A percentile compares a stretch with the other conserved stretches of the same genome.
Evolutionary conservation across 306 rosid species (phyloP).

Genomic region (Vigna trinervia): DNA sequence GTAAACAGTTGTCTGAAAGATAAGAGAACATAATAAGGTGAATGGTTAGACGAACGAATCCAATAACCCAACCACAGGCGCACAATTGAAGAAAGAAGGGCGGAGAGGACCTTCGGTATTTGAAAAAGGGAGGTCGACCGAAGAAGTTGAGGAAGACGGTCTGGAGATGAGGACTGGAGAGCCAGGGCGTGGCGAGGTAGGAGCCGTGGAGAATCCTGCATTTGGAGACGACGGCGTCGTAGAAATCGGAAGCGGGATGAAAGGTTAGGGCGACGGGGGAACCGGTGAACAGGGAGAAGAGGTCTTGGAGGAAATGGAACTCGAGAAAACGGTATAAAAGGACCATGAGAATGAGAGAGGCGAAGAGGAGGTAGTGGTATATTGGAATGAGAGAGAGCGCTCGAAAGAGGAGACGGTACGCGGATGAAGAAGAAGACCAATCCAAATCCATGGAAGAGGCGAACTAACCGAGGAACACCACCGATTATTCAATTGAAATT

Average conservation of each 20-base stretch:
- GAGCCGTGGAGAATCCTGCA: constrained; percentile 74
- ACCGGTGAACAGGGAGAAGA: constrained; percentile 67
- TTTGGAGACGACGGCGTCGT: constrained; percentile 74
- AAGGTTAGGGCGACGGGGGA: constrained; percentile 55
- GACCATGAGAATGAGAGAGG: background rate
- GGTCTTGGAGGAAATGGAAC: constrained; percentile 67
- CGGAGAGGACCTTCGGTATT: constrained; percentile 59
- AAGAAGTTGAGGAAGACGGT: constrained; percentile 71
- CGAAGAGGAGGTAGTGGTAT: constrained; percentile 53
- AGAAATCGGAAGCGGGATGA: constrained; percentile 59
- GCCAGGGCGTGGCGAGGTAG: constrained; percentile 82
- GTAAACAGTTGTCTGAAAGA: constrained; percentile 63
- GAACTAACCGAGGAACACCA: too few species aligned
- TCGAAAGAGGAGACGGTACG: constrained; percentile 58
- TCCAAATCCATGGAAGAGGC: constrained; percentile 30
- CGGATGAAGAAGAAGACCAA: background rate
- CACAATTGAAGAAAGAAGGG: background rate
- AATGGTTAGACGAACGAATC: constrained; percentile 44
- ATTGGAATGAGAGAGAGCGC: constrained; percentile 62
- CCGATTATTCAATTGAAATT: background rate
- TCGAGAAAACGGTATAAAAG: constrained; percentile 79
- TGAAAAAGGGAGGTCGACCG: constrained; percentile 76
- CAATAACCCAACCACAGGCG: background rate
- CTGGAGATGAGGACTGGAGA: constrained; percentile 85
- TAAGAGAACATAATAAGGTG: background rate